Base-by-base conservation (phyloP, 1,284 basidiomycete species). In the Cryptococcus sp. region DNA sequence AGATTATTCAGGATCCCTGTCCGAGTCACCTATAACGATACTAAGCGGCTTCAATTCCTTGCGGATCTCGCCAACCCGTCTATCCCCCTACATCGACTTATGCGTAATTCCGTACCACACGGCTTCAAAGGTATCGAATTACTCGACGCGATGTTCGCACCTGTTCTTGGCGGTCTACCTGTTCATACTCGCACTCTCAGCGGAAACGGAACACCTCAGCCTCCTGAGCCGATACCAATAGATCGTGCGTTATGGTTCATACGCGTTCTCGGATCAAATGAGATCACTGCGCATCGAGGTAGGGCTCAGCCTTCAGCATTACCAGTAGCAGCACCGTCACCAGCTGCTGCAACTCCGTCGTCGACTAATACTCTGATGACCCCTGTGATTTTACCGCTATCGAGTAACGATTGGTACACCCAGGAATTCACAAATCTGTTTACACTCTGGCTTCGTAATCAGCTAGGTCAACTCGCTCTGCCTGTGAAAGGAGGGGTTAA, bases 171-270 rank as follows among this genome's bases (percentile, higher is more conserved):
- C 23, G 34, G 44, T 46, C 8, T 50, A 32, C 46, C 46, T 36
- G 55, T 31, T 7, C 57, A 62, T 38, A 60, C 51, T 43, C 47
- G 58, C 4, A 50, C 56, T 6, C 44, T 53, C 0, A 59, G 55
- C 33, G 51, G 55, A 10, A 50, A 14, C 15, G 47, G 30, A 8
- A 37, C 56, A 3, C 58, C 57, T 23, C 44, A 57, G 4, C 59
- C 60, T 5, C 80, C 81, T 0, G 84, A 90, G 42, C 83, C 86
- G 48, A 90, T 98, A 35, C 86, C 89, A 1, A 84, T 94, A 44
- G 82, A 86, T 1, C 81, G 96, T 32, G 96, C 96, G 0, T 82
- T 96, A 3, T 99, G 96, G 96, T 93, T 96, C 72, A 83, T 98
- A 34, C 83, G 93, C 11, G 89, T 94, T 0, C 85, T 95, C 53